Conservation (phyloP, 495 filamentous ascomycete genomes). For the Penicillium samsonianum region DNA sequence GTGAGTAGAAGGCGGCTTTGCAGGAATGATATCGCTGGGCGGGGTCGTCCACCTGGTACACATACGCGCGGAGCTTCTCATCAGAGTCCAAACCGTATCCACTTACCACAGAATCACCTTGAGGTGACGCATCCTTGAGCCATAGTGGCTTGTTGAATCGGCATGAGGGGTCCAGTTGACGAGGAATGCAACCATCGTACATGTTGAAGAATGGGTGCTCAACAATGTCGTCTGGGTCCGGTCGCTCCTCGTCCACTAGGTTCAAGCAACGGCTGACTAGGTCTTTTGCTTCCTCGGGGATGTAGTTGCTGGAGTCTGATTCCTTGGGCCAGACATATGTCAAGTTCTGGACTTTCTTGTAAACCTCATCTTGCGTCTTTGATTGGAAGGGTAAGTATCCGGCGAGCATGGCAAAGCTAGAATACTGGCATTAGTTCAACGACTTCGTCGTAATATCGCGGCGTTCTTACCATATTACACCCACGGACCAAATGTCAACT, state of each 20-base stretch:
- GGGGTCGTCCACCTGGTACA: constrained; percentile 42
- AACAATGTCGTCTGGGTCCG: constrained; percentile 78
- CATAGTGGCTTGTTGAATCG: constrained; percentile 47
- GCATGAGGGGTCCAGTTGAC: constrained; percentile 44
- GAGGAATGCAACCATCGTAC: constrained; percentile 55
- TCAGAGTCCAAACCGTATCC: constrained; percentile 50
- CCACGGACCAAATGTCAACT: constrained; percentile 96
- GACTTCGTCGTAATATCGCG: background rate
- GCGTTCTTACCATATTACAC: constrained; percentile 80
- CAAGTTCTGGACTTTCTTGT: constrained; percentile 68
- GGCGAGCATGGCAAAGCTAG: constrained; percentile 81
- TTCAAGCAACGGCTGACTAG: constrained; percentile 73
- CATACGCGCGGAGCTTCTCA: constrained; percentile 43
- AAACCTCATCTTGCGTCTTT: constrained; percentile 82
- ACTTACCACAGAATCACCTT: constrained; percentile 49
- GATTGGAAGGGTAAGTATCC: constrained; percentile 90
- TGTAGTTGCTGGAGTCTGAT: constrained; percentile 43
- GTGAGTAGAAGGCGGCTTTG: constrained; percentile 47
- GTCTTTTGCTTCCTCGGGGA: constrained; percentile 68
- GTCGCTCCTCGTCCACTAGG: constrained; percentile 70
- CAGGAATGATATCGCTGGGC: constrained; percentile 46
- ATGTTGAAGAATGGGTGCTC: constrained; percentile 79
- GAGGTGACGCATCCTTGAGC: constrained; percentile 45
- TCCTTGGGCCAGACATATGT: constrained; percentile 78
- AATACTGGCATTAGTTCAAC: constrained; percentile 19